Conservation (phyloP, 805 yeast genomes). For the Ogataea allantospora region DNA sequence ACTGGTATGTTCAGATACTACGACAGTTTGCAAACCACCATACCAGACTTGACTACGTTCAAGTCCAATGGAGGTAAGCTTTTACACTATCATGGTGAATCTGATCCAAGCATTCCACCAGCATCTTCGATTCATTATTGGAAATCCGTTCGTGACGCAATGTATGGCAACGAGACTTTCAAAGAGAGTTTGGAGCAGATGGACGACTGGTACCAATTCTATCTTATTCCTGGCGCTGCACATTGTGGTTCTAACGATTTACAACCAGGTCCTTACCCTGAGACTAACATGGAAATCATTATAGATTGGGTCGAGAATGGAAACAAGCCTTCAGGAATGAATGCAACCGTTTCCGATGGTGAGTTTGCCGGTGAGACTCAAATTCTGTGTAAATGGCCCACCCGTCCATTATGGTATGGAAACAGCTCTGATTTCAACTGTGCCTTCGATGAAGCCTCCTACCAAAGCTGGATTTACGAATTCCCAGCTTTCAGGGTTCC, state of each 20-base stretch:
- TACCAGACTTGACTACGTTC: constrained; percentile 7
- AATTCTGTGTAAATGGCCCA: constrained; percentile 7
- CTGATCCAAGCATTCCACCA: constrained; percentile 11
- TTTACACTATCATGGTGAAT: constrained; percentile 11
- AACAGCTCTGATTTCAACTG: constrained; percentile 3
- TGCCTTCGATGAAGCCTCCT: constrained; percentile 22
- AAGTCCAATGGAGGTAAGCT: constrained; percentile 5
- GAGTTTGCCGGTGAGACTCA: constrained; percentile 6
- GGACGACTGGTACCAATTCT: constrained; percentile 10
- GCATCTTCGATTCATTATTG: constrained; percentile 10
- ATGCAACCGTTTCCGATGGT: constrained; percentile 5
- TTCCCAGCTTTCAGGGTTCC: constrained; percentile 4
- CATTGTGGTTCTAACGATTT: constrained; percentile 7
- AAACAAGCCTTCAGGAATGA: constrained; percentile 6
- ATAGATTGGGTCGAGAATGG: constrained; percentile 11
- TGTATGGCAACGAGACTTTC: constrained; percentile 4
- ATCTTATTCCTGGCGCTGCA: constrained; percentile 8
- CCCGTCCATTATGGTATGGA: constrained; percentile 7
- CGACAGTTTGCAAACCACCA: constrained; percentile 8
- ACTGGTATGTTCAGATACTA: constrained; percentile 6
- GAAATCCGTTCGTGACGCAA: constrained; percentile 2
- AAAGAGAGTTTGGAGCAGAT: constrained; percentile 1
- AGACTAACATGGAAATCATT: constrained; percentile 8
- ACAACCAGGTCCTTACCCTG: constrained; percentile 11
- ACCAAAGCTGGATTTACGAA: constrained; percentile 2